Evolutionary conservation across 2,329 filamentous ascomycete genomes (phyloP).

Genomic region (Coniochaeta hoffmannii): DNA sequence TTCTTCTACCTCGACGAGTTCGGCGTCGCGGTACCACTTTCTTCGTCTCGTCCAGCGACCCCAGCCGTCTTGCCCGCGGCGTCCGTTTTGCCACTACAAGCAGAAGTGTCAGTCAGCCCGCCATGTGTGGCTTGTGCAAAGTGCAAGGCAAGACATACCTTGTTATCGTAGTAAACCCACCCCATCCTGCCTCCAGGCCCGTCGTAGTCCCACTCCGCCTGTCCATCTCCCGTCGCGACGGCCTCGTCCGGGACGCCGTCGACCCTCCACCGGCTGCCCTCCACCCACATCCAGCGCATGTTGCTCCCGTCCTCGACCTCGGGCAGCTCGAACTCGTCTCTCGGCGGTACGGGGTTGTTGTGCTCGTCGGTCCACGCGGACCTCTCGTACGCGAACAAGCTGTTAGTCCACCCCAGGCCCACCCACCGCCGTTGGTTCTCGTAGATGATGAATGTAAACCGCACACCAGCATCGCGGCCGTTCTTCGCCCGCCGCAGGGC

Average conservation of each 20-base stretch:
- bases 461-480: constrained; percentile 67
- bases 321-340: constrained; percentile 59
- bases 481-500: constrained; percentile 31
- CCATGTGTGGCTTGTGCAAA: constrained; percentile 52
- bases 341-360: constrained; percentile 69
- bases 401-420: constrained; percentile 89
- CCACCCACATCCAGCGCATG: constrained; percentile 68
- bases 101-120: constrained; percentile 19
- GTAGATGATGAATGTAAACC: constrained; percentile 93
- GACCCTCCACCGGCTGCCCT: constrained; percentile 78
- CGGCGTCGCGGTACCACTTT: constrained; percentile 95
- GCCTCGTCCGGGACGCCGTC: constrained; percentile 61
- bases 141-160: constrained; percentile 44
- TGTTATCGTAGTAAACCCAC: constrained; percentile 98
- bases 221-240: constrained; percentile 18
- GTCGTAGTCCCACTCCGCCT: constrained; percentile 43
- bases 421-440: constrained; percentile 97
- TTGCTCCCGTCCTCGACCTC: constrained; percentile 52
- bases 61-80: constrained; percentile 83
- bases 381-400: constrained; percentile 83
- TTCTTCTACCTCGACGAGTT: constrained; percentile 64
- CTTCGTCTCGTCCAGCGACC: constrained; percentile 84
- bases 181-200: constrained; percentile 60
- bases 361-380: constrained; percentile 95
- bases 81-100: constrained; percentile 76